phyloP scores from a whole-genome alignment of 306 rosid genomes.

The Trichosanthes cucumerina region DNA sequence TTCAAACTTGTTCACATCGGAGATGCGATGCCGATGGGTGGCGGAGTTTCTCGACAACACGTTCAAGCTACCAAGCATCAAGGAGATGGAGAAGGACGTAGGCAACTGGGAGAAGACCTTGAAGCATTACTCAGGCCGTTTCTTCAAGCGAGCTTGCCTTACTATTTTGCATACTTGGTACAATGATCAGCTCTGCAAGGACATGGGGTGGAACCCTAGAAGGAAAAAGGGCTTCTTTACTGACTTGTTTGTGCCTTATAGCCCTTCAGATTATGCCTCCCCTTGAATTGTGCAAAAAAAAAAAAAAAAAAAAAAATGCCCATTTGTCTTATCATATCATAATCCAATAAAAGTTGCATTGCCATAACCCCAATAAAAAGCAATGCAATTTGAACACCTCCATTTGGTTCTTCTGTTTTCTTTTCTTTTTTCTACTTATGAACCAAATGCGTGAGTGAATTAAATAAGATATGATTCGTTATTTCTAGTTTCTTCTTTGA shows the following conservation, averaged over 20 bases:
- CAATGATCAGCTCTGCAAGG: conserved; percentile 51
- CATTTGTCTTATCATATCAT: neutral
- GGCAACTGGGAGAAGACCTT: conserved; percentile 27
- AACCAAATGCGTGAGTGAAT: neutral
- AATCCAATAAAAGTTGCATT: neutral
- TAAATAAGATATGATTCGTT: neutral
- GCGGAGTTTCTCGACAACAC: conserved; percentile 47
- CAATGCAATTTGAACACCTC: neutral
- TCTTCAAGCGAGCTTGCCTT: conserved; percentile 41
- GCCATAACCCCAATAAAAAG: neutral
- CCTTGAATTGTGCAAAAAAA: conserved; percentile 1
- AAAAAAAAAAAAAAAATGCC: too few relatives aligned
- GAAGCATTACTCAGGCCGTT: conserved; percentile 23
- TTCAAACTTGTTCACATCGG: conserved; percentile 45
- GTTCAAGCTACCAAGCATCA: conserved; percentile 43
- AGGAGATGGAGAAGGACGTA: conserved; percentile 45
- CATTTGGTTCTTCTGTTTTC: neutral
- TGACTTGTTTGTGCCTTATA: conserved; percentile 50
- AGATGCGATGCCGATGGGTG: conserved; percentile 60
- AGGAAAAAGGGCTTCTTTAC: conserved; percentile 46
- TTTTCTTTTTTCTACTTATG: neutral
- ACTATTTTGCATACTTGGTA: conserved; percentile 42
- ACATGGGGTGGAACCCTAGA: conserved; percentile 55
- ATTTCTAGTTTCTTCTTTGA: neutral
- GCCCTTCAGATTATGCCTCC: conserved; percentile 41